Conservation (phyloP, 768 basidiomycete genomes). For the Neoboletus magnificus region DNA sequence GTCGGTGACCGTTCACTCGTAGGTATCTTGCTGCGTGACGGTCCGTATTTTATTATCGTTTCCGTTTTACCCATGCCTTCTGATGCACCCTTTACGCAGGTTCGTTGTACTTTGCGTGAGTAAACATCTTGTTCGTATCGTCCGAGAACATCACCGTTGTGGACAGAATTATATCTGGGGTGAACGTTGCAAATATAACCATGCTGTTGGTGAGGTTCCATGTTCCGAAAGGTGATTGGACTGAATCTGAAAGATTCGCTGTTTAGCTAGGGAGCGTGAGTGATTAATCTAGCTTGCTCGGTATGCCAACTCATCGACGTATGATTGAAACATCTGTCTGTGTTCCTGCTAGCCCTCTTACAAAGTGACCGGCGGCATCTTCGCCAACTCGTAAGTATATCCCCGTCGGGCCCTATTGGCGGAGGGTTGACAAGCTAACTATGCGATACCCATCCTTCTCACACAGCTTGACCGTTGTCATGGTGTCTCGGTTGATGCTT, state of each 20-base stretch:
- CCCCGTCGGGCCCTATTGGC: no score
- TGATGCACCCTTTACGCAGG: constrained; percentile 3
- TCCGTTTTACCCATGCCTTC: background rate
- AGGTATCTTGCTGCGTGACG: constrained; percentile 16
- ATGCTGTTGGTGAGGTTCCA: constrained; percentile 9
- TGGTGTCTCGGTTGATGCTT: no score
- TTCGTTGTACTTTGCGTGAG: constrained; percentile 19
- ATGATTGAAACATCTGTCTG: no score
- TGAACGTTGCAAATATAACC: constrained; percentile 7
- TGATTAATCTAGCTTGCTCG: background rate
- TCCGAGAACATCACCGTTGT: background rate
- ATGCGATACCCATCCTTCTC: no score
- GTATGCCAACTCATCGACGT: no score
- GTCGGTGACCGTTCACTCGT: constrained; percentile 3
- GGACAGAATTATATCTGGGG: constrained; percentile 10
- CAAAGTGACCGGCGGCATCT: no score
- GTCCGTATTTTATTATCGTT: background rate
- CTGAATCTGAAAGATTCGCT: background rate
- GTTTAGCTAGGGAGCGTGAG: constrained; percentile 8
- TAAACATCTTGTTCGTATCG: background rate
- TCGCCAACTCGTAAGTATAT: no score
- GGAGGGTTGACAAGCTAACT: no score
- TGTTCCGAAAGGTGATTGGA: background rate
- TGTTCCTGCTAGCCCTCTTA: no score
- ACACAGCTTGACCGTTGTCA: no score